Base-by-base conservation (phyloP, 2,329 filamentous ascomycete genomes). In the Trichoderma sp. region DNA sequence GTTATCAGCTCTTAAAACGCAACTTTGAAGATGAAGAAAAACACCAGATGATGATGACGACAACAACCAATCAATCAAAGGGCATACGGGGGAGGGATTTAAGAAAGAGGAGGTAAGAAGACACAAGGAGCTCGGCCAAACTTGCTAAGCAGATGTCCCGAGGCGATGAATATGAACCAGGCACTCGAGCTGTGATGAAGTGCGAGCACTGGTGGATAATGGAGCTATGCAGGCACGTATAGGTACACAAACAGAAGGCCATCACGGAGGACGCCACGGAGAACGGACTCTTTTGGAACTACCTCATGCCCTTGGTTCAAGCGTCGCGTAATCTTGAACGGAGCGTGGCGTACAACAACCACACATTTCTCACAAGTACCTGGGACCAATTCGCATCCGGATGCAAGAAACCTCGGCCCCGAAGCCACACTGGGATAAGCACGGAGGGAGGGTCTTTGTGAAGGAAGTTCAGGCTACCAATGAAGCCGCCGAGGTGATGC, bases 371-470 rank as follows among this genome's bases (percentile, higher is more conserved):
- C 12, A 6, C 45, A 53, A 53, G 59, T 53, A 63, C 59, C 60
- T 54, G 39, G 39, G 35, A 32, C 35, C 32, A 35, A n/a, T 19
- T 63, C 15, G n/a, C 27, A n/a, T 19, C n/a, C n/a, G n/a, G 35
- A 56, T 45, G 39, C 59, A 29, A 45, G 56, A n/a, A 34, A 37
- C 50, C 61, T 64, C 61, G 61, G 50, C 61, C 53, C 27, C 61
- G 35, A 42, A 64, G 22, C 27, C 59, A 56, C 61, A 56, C n/a
- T 45, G 19, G 61, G 50, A 39, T 35, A 42, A 64, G 35, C 50
- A 63, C 12, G 27, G 50, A 34, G 39, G 35, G 50, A 34, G 35
- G 50, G 50, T 19, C 48, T 17, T 8, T 27, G 19, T 19, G 50
- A 27, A 64, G 50, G 61, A 7, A 27, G 6, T 6, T 17, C 15